Base-by-base conservation (phyloP, 441 rosid species). In the Viola pubescens region DNA sequence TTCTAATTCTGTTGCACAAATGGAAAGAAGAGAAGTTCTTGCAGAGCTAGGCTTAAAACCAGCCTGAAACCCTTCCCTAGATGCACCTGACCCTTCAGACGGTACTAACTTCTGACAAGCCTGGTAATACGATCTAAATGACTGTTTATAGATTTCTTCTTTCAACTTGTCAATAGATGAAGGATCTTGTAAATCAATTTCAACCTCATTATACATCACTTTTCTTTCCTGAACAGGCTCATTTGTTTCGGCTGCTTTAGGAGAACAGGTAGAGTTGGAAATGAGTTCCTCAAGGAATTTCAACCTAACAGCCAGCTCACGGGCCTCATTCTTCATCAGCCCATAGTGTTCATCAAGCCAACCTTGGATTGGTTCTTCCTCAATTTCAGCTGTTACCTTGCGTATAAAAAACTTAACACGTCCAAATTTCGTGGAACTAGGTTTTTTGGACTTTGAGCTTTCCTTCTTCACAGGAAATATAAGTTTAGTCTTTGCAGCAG, bases 341-440 rank as follows among this genome's bases (percentile, higher is more conserved):
- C 72, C 82, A 75, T 83, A 91, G 69, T 86, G 98, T 73, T 95
- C 97, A 77, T 91, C 99, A 81, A 91, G 97, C 99, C 99, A 95
- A 45, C 99, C 99, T 73, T 91, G 98, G 56, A 95, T 62, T 34
- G 99, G 98, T 73, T 95, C 99, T 76, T 95, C 99, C 81, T 95
- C 99, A 48, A 95, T 91, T 76, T 95, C 97, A 73, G 84, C 91
- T 41, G 81, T 83, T 47, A 95, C 70, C 65, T 79, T 89, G 54
- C 96, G 94, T 67, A 95, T 72, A 68, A 77, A 77, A 64, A 95
- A 80, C 76, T 80, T 91, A 52, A 95, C 61, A 66, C 88, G 53
- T 62, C 97, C 97, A 83, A 89, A 71, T 71, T 87, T 89, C 2
- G 71, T 42, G 16, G 90, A 75, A 75, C 80, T 77, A 49, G 91